Percentiles rank a stretch among this genome's conserved stretches.
phyloP scores from a whole-genome alignment of 352 stramenopile species.

The Phytophthora multivora region DNA sequence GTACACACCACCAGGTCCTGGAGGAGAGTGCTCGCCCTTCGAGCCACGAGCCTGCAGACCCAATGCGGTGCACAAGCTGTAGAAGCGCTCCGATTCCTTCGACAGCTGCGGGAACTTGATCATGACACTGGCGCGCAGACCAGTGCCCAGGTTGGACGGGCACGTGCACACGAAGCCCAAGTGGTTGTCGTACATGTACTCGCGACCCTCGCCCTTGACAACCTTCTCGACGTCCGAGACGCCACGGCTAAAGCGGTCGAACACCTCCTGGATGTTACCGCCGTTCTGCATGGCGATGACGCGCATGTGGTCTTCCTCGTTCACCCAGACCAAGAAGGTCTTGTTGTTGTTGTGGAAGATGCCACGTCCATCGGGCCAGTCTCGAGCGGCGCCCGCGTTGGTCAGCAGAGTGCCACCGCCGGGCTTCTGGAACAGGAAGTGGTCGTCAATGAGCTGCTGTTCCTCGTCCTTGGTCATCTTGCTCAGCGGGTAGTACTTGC shows the following conservation, averaged over 20 bases:
- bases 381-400: slow-evolving; percentile 74
- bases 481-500: slow-evolving; percentile 81
- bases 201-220: slow-evolving; percentile 60
- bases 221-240: slow-evolving; percentile 56
- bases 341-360: slow-evolving; percentile 91
- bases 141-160: slow-evolving; percentile 75
- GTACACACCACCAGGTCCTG: slow-evolving; percentile 77
- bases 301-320: slow-evolving; percentile 82
- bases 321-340: slow-evolving; percentile 83
- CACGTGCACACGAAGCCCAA: slow-evolving; percentile 73
- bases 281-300: slow-evolving; percentile 84
- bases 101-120: slow-evolving; percentile 72
- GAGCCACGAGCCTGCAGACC: slow-evolving; percentile 63
- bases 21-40: slow-evolving; percentile 70
- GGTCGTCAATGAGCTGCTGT: slow-evolving; percentile 85
- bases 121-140: slow-evolving; percentile 67
- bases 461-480: slow-evolving; percentile 87
- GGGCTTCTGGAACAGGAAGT: slow-evolving; percentile 92
- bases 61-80: slow-evolving; percentile 60
- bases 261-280: slow-evolving; percentile 87
- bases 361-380: slow-evolving; percentile 88
- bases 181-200: slow-evolving; percentile 78
- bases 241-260: slow-evolving; percentile 79
- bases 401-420: slow-evolving; percentile 72
- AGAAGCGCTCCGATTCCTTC: slow-evolving; percentile 61